Base-by-base conservation (phyloP, 257 asterid genomes). In the Lavandula angustifolia region DNA sequence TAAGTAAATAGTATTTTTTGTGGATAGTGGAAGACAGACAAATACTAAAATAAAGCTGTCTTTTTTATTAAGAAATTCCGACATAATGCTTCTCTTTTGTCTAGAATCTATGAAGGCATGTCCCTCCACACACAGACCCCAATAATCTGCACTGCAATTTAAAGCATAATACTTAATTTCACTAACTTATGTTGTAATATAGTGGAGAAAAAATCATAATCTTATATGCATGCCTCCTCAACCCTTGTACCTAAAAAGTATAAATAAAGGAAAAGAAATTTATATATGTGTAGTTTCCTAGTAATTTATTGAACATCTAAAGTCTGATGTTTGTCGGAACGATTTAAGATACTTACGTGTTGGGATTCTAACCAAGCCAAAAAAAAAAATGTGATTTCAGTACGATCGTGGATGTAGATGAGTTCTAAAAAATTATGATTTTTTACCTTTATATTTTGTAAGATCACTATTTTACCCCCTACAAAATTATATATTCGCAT, bases 121-220 rank as follows among this genome's bases (percentile, higher is more conserved):
- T 66, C 69, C 35, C 73, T 51, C 59, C 49, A 29, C 12, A 40
- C 63, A 49, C 76, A 72, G n/a, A 40, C 72, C 55, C 72, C 67
- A 56, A 62, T 53, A 60, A 51, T 51, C 52, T 62, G 64, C 33
- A 52, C 31, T 56, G 18, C n/a, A n/a, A n/a, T n/a, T n/a, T 53
- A 17, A 49, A 29, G 42, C 62, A 69, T 16, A 33, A 35, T 68
- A n/a, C 31, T 50, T 56, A n/a, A 41, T 50, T 56, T 46, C 29
- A 41, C 6, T 12, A n/a, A 59, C 29, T 58, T 54, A 41, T 65
- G 38, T 49, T 8, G 40, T 64, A 54, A 40, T 66, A 17, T 60
- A 29, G 31, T 60, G 66, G 54, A 27, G 31, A 18, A 35, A 31
- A 43, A 60, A 43, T 43, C 9, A 60, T 60, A 27, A 27, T 27